Percentiles rank a stretch among this genome's conserved stretches.
These are phyloP conservation scores for Jatropha multifida DNA, from an alignment of 441 rosid species.

Conservation along the genomic window DNA sequence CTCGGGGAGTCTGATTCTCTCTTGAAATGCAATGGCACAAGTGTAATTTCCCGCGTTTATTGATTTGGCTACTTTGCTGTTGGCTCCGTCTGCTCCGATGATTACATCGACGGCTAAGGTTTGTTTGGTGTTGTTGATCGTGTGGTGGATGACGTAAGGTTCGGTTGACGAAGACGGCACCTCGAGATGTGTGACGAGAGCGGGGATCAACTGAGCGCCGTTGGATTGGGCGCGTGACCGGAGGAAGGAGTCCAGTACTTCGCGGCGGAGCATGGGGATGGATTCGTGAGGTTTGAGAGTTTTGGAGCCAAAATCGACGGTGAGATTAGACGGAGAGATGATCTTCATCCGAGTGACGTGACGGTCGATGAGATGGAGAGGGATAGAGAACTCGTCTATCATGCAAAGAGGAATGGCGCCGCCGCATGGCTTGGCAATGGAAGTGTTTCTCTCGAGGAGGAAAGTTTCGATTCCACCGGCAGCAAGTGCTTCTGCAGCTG, in stretches of 20 bases:
- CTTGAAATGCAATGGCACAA: conserved; percentile 66
- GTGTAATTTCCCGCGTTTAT: conserved; percentile 55
- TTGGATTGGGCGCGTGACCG: conserved; percentile 48
- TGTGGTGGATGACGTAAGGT: conserved; percentile 55
- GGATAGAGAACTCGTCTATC: conserved; percentile 64
- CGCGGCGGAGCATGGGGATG: conserved; percentile 73
- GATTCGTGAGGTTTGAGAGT: conserved; percentile 50
- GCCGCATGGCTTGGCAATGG: conserved; percentile 62
- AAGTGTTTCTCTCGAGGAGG: conserved; percentile 57
- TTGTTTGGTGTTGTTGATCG: conserved; percentile 27
- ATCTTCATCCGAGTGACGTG: conserved; percentile 60
- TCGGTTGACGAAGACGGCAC: conserved; percentile 33
- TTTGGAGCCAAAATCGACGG: conserved; percentile 61
- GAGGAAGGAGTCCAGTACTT: conserved; percentile 67
- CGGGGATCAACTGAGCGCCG: conserved; percentile 46
- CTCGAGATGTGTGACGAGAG: conserved; percentile 52
- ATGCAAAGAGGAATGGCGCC: conserved; percentile 76
- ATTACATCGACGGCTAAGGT: conserved; percentile 49
- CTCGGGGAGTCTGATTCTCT: conserved; percentile 57
- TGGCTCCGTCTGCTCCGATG: conserved; percentile 68
- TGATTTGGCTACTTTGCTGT: conserved; percentile 52
- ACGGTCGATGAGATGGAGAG: conserved; percentile 54
- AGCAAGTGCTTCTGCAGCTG: conserved; percentile 54
- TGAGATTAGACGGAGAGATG: conserved; percentile 63
- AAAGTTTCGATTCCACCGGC: conserved; percentile 59